Evolutionary conservation across 2,329 filamentous ascomycete genomes (phyloP), one percentile per base, ranked within the genome.

Genomic region (Xylariales sp.): DNA sequence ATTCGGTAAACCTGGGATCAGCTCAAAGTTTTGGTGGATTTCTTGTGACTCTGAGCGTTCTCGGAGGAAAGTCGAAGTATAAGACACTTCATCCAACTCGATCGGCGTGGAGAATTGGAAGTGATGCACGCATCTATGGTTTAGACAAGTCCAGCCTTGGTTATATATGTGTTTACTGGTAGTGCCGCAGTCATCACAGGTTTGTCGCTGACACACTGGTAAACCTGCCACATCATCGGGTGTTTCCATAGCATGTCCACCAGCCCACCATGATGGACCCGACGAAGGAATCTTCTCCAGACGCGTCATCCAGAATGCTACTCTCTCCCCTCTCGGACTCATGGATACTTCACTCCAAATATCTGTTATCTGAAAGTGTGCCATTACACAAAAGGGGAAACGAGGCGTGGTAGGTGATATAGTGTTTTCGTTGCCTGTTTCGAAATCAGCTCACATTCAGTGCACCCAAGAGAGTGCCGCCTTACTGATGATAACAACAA

Each of bases 341-440:
- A 60, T 44, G 5, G 62, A 62, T 42, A 67, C 71, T 48, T 90
- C 85, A 10, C 61, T 66, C 85, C 85, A 90, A 0, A 88, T 65
- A 33, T 83, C 65, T 0, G 81, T 84, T 11, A 85, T 65, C 33
- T 80, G 76, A 54, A 86, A 89, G 55, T 71, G 80, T n/a, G 69
- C 82, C 29, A 89, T 65, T 0, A 88, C 77, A 39, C 74, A 79
- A 49, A 81, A 88, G 1, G 70, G 62, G 40, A 81, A 67, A 0
- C 0, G 67, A 65, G 64, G 16, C 67, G 54, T 4, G 55, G n/a
- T n/a, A n/a, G n/a, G n/a, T n/a, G 53, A 44, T 80, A 76, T 37
- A 70, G 56, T 13, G 70, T 55, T 2, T 83, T 80, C 70, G 52
- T 28, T 25, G 6, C 2, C 13, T 40, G 24, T 48, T 19, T n/a